phyloP scores from a whole-genome alignment of 441 rosid genomes.

The Populus hybrid region DNA sequence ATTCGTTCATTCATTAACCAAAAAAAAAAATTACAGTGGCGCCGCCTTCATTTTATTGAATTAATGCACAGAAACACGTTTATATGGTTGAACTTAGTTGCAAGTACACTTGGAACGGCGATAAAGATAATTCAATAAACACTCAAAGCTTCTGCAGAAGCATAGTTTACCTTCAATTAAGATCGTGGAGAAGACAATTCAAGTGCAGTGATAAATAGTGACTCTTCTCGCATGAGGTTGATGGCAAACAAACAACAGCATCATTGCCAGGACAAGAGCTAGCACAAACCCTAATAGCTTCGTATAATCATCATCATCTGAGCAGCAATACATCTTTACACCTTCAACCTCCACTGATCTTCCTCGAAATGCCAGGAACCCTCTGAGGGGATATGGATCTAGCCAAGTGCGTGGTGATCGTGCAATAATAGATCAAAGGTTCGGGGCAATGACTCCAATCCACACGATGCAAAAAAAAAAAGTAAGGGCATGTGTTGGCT shows the following conservation, averaged over 20 bases:
- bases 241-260: conserved; percentile 16
- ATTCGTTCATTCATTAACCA: background rate
- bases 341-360: background rate
- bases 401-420: background rate
- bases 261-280: conserved; percentile 23
- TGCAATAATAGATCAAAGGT: background rate
- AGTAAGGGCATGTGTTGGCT: background rate
- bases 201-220: conserved; percentile 22
- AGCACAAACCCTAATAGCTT: conserved; percentile 6
- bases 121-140: too few relatives aligned
- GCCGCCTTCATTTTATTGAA: background rate
- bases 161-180: background rate
- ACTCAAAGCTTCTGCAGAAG: background rate
- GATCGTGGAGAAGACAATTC: background rate
- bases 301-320: background rate
- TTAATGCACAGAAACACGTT: background rate
- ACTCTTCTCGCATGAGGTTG: conserved; percentile 21
- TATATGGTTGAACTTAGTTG: background rate
- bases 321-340: background rate
- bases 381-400: background rate
- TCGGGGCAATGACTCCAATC: background rate
- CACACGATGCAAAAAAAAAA: background rate
- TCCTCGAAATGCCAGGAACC: background rate
- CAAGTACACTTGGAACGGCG: background rate
- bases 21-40: too few relatives aligned